Conservation (phyloP, 2,329 filamentous ascomycete genomes). For the Neurospora sp. region DNA sequence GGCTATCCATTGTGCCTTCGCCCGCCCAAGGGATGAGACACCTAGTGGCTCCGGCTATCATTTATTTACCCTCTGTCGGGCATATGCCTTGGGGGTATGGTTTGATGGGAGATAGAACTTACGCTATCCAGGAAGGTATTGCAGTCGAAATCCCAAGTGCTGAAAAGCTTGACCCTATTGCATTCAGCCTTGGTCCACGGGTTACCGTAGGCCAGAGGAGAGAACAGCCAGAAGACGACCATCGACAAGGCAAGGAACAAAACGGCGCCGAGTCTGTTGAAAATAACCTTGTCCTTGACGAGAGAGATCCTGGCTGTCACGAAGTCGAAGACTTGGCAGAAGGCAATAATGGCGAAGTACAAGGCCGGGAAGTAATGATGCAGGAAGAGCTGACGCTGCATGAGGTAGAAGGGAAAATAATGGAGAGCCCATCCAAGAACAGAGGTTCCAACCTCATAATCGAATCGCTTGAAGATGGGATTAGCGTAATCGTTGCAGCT, state of each 20-base stretch:
- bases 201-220: slow-evolving; percentile 87
- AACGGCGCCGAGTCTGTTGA: slow-evolving; percentile 66
- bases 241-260: slow-evolving; percentile 65
- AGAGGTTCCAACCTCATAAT: slow-evolving; percentile 87
- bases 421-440: slow-evolving; percentile 94
- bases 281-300: slow-evolving; percentile 56
- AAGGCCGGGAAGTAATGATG: slow-evolving; percentile 98
- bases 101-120: slow-evolving; percentile 40
- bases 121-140: slow-evolving; percentile 82
- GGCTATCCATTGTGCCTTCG: not conserved
- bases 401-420: slow-evolving; percentile 97
- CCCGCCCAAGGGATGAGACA: not conserved
- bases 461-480: slow-evolving; percentile 85
- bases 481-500: slow-evolving; percentile 79
- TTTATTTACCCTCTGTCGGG: slow-evolving; percentile 16
- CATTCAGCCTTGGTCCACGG: slow-evolving; percentile 86
- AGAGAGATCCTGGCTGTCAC: slow-evolving; percentile 60
- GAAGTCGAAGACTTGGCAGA: slow-evolving; percentile 87
- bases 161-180: slow-evolving; percentile 75
- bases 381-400: slow-evolving; percentile 95
- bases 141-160: slow-evolving; percentile 96
- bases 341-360: slow-evolving; percentile 83
- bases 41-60: not conserved
- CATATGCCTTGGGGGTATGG: slow-evolving; percentile 27
- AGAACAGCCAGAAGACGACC: slow-evolving; percentile 71